These are phyloP conservation scores for Chaetomiaceae sp. DNA, from an alignment of 2,329 filamentous ascomycete species.

Conservation along the genomic window DNA sequence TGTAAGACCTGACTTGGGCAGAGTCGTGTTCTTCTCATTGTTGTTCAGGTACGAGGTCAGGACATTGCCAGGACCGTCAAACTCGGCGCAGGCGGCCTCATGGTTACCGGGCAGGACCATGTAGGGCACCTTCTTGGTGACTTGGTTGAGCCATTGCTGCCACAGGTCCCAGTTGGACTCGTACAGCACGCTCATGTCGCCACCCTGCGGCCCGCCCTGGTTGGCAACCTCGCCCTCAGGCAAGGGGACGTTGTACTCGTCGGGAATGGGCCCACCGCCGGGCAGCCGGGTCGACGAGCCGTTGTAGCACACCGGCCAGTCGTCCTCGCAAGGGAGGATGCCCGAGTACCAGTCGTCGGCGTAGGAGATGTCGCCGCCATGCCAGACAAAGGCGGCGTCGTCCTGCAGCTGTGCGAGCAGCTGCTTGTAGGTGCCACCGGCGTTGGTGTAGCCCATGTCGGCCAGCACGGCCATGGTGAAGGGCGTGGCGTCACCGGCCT, in stretches of 20 bases:
- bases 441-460: neutral
- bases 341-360: neutral
- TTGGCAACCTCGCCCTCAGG: neutral
- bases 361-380: neutral
- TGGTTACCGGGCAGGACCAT: neutral
- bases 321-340: neutral
- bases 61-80: neutral
- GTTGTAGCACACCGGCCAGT: neutral
- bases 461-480: neutral
- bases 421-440: neutral
- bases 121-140: neutral
- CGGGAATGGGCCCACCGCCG: neutral
- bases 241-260: neutral
- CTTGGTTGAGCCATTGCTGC: neutral
- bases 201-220: neutral
- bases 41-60: neutral
- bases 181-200: neutral
- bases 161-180: neutral
- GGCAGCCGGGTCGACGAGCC: neutral
- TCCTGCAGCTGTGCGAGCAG: neutral
- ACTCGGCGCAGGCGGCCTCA: neutral
- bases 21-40: neutral
- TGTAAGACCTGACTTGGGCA: neutral
- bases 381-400: neutral
- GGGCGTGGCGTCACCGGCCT: neutral